Evolutionary conservation across 495 filamentous ascomycete species (phyloP).

Genomic region (Penicillium paxilli): DNA sequence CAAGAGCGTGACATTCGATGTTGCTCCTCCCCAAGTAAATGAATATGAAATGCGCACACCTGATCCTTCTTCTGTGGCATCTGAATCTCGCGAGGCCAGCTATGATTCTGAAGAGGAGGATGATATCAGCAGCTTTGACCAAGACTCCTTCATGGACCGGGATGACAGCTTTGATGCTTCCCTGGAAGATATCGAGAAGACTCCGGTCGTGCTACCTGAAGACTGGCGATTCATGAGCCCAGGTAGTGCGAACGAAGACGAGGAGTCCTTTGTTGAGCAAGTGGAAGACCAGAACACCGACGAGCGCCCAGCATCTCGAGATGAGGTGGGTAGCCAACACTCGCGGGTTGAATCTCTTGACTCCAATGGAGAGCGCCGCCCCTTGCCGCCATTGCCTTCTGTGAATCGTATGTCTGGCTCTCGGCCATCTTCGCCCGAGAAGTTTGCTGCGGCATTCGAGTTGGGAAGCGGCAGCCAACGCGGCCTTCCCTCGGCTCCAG

Average conservation of each 20-base stretch:
- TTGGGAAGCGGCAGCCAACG: conserved; percentile 59
- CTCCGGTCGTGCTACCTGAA: conserved; percentile 92
- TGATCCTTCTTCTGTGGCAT: conserved; percentile 84
- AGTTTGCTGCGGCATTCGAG: conserved; percentile 63
- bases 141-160: conserved; percentile 62
- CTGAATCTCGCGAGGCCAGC: conserved; percentile 84
- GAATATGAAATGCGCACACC: conserved; percentile 98
- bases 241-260: conserved; percentile 54
- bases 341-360: conserved; percentile 64
- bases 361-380: conserved; percentile 72
- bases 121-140: conserved; percentile 69
- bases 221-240: conserved; percentile 88
- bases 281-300: conserved; percentile 63
- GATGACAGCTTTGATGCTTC: conserved; percentile 95
- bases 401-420: conserved; percentile 34
- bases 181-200: conserved; percentile 93
- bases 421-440: conserved; percentile 45
- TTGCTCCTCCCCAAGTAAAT: conserved; percentile 87
- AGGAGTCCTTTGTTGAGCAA: conserved; percentile 67
- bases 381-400: conserved; percentile 73
- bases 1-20: conserved; percentile 96
- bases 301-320: conserved; percentile 39
- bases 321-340: conserved; percentile 29
- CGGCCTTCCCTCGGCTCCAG: conserved; percentile 65
- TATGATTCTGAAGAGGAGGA: conserved; percentile 84